Conservation (phyloP, 1,284 basidiomycete genomes). For the Marasmius tenuissimus region DNA sequence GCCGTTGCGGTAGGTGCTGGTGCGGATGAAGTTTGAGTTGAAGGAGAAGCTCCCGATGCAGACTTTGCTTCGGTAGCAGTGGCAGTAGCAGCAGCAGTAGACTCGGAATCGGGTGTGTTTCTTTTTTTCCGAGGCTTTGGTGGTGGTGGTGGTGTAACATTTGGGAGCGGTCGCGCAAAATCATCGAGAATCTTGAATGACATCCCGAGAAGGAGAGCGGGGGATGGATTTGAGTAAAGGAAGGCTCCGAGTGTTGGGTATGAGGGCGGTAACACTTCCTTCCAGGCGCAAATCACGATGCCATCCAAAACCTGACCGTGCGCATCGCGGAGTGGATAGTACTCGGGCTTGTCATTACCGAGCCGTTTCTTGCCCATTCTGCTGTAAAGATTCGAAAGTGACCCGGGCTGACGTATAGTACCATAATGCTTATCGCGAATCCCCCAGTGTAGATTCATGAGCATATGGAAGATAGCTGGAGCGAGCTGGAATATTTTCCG, state of each 20-base stretch:
- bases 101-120: conserved; percentile 3
- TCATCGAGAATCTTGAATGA: conserved; percentile 7
- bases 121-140: conserved; percentile 3
- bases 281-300: too few relatives aligned
- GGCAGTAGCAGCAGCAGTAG: too few relatives aligned
- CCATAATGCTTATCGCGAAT: conserved; percentile 17
- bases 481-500: conserved; percentile 25
- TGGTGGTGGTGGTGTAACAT: background rate
- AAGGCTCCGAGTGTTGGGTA: too few relatives aligned
- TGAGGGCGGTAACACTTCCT: too few relatives aligned
- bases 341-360: conserved; percentile 22
- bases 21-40: too few relatives aligned
- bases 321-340: conserved; percentile 19
- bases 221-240: background rate
- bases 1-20: too few relatives aligned
- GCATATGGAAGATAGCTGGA: conserved; percentile 26
- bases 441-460: conserved; percentile 27
- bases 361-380: conserved; percentile 20
- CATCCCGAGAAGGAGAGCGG: background rate
- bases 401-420: conserved; percentile 9
- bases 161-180: conserved; percentile 13
- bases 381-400: conserved; percentile 19
- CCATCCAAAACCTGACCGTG: conserved; percentile 18
- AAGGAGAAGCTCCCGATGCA: too few relatives aligned
- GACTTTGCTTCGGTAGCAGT: too few relatives aligned